Evolutionary conservation across 1,284 basidiomycete species (phyloP), one percentile per base, ranked within the genome.

Genomic region (Violaceomyces palustris): DNA sequence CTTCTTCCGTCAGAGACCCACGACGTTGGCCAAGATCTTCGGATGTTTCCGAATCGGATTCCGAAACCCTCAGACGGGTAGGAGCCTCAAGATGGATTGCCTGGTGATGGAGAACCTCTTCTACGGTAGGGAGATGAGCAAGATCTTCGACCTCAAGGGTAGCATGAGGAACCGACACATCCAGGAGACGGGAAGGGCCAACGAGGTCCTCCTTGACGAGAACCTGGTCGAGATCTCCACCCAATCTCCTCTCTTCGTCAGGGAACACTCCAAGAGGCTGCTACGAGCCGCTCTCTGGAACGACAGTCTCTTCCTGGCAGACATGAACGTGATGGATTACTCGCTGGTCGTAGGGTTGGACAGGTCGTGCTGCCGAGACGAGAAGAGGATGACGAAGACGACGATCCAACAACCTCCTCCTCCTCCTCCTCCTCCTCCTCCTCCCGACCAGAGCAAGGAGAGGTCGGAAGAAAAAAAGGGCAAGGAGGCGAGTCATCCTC

Each of bases 71-170:
- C 83, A 81, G 32, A 84, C 78, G 1, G 79, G 84, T 3, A 88
- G 88, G 72, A 81, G 83, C 7, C 87, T 87, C 18, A 84, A 91
- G 67, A 90, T 97, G 85, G 96, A 97, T 69, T 79, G 97, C 21
- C 78, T 97, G 32, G 89, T 98, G 42, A 97, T 97, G 89, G 77
- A 99, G 75, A 98, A 98, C 67, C 79, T 98, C 11, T 93, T 96
- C 72, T 93, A 94, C 72, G 87, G 91, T 57, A 82, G 88, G 47
- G 81, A 83, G 7, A 91, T 93, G 64, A 82, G 85, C 9, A 89
- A 88, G 24, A 70, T 71, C 39, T 73, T 62, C 42, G 70, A 73
- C 43, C 57, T 73, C 29, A 72, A 73, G 42, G 69, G 69, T 14
- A 62, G 59, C 44, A 64, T 61, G 33, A 67, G 68, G 33, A 68